A percentile compares a stretch with the other conserved stretches of the same genome.
phyloP scores from a whole-genome alignment of 2,329 filamentous ascomycete genomes.

The Colletotrichum sp. region DNA sequence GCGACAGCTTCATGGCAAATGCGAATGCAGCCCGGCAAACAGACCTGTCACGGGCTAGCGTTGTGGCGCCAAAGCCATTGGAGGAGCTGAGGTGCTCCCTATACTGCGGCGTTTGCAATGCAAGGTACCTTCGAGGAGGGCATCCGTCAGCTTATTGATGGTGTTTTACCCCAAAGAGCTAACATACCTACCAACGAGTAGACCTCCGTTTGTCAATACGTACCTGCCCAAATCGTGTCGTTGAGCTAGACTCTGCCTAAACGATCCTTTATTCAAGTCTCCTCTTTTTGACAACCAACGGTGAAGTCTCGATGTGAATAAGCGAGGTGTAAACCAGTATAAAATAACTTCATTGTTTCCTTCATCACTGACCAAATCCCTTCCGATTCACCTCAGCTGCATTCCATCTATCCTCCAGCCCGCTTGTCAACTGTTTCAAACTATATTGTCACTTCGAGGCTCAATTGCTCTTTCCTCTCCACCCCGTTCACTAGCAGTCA shows the following conservation, averaged over 20 bases:
- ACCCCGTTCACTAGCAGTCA: neutral
- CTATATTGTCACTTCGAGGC: neutral
- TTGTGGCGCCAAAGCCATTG: neutral
- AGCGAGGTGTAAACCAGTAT: neutral
- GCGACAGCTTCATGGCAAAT: neutral
- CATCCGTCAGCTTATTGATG: neutral
- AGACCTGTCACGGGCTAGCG: neutral
- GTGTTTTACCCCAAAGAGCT: neutral
- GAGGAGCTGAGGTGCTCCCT: neutral
- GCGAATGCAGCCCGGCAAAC: neutral
- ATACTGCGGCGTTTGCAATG: neutral
- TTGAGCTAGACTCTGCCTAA: neutral
- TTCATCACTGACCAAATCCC: neutral
- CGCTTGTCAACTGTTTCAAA: neutral
- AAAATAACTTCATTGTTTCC: slow-evolving; percentile 1
- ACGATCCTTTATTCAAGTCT: neutral
- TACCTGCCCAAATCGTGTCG: neutral
- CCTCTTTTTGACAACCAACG: neutral
- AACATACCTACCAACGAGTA: neutral
- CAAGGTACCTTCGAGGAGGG: neutral
- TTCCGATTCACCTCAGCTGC: neutral
- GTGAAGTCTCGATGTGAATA: neutral
- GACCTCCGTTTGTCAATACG: neutral
- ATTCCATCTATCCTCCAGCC: neutral
- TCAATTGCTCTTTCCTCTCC: neutral